Evolutionary conservation across 1,284 basidiomycete species (phyloP).

Genomic region (Xerocomus amazonicus): DNA sequence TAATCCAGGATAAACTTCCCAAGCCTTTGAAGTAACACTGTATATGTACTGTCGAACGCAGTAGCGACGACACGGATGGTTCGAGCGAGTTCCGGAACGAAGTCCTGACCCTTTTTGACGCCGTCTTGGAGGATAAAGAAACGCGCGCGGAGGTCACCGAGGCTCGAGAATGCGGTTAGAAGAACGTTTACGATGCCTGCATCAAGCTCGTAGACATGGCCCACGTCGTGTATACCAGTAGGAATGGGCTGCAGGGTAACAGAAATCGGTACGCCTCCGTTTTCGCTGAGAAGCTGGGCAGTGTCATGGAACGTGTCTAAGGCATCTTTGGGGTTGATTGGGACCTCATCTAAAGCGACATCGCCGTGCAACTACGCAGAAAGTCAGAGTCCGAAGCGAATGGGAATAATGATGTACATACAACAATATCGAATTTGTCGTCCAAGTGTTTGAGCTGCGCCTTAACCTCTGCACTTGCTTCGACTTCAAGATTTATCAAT

Average conservation of each 20-base stretch:
- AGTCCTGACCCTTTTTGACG: background rate
- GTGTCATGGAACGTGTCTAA: background rate
- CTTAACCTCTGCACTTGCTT: background rate
- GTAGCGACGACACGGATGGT: background rate
- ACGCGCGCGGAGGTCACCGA: background rate
- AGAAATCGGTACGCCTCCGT: background rate
- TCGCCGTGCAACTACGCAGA: background rate
- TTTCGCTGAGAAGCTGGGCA: background rate
- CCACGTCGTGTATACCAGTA: background rate
- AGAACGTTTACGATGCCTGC: background rate
- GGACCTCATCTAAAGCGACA: too few relatives aligned
- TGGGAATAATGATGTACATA: background rate
- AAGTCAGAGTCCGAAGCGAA: background rate
- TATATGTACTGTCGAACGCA: background rate
- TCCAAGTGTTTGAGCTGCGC: background rate
- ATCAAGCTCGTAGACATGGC: background rate
- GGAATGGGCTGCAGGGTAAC: background rate
- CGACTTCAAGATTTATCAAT: background rate
- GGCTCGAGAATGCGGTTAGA: background rate
- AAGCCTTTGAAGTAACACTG: background rate
- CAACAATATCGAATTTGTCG: background rate
- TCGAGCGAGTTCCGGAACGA: background rate
- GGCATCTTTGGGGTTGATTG: background rate
- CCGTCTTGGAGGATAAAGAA: background rate
- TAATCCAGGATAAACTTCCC: background rate